These are phyloP conservation scores for Aspergillus neotritici DNA, from an alignment of 2,329 filamentous ascomycete genomes.

Conservation along the genomic window DNA sequence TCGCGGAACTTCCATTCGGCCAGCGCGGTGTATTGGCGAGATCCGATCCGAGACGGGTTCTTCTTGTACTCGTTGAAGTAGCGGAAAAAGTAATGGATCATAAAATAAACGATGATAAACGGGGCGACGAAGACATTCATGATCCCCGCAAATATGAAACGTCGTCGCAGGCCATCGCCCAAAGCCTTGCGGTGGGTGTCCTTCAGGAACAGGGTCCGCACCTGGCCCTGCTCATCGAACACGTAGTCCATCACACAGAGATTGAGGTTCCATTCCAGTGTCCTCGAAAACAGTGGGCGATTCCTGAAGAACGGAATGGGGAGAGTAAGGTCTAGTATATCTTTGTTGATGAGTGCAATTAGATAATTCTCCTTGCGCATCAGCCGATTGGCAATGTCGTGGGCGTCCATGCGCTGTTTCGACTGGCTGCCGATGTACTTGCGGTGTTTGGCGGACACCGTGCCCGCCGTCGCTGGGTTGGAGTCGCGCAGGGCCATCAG, in stretches of 20 bases:
- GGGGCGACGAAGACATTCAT: constrained; percentile 84
- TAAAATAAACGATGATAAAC: constrained; percentile 76
- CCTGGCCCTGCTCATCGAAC: constrained; percentile 82
- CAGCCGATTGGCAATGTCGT: constrained; percentile 92
- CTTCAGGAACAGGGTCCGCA: constrained; percentile 79
- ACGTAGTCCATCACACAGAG: constrained; percentile 89
- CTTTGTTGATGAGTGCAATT: constrained; percentile 96
- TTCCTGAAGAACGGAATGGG: constrained; percentile 76
- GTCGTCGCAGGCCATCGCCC: constrained; percentile 68
- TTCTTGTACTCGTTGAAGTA: constrained; percentile 98
- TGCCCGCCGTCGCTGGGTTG: constrained; percentile 74
- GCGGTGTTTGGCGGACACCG: constrained; percentile 53
- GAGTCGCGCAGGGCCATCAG: constrained; percentile 78
- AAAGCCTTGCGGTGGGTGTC: constrained; percentile 72
- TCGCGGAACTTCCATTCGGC: constrained; percentile 98
- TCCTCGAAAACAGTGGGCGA: constrained; percentile 79
- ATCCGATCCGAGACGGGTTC: constrained; percentile 80
- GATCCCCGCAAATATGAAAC: constrained; percentile 76
- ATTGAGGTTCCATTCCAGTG: constrained; percentile 85
- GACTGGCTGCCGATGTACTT: constrained; percentile 73
- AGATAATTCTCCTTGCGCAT: constrained; percentile 98
- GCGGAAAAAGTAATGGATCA: constrained; percentile 86
- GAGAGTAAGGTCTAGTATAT: constrained; percentile 79
- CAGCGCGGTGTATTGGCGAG: constrained; percentile 83
- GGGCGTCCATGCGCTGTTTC: constrained; percentile 89